These are phyloP conservation scores for Osmanthus fragrans DNA, from an alignment of 257 asterid species.

Conservation along the genomic window DNA sequence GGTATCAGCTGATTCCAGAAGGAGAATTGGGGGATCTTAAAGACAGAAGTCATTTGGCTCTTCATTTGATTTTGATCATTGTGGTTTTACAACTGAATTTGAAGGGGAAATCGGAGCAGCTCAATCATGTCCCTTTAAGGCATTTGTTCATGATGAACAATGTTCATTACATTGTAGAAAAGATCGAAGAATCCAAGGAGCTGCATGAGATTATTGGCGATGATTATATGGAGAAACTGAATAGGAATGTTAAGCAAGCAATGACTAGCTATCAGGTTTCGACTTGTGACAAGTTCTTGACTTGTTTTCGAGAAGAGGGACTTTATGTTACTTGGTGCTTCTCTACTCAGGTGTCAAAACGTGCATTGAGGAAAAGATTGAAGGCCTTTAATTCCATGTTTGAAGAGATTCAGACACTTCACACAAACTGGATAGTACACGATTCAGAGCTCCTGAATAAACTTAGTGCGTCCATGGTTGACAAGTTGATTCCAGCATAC, in stretches of 20 bases:
- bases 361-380: constrained; percentile 28
- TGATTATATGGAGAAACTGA: constrained; percentile 15
- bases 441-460: constrained; percentile 31
- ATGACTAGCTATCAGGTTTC: constrained; percentile 13
- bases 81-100: constrained; percentile 29
- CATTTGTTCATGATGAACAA: constrained; percentile 47
- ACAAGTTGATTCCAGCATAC: constrained; percentile 31
- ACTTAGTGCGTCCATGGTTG: constrained; percentile 22
- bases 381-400: constrained; percentile 28
- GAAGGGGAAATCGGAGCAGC: constrained; percentile 17
- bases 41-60: constrained; percentile 22
- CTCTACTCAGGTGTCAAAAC: constrained; percentile 24
- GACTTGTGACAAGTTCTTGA: constrained; percentile 34
- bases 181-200: constrained; percentile 30
- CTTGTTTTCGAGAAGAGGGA: constrained; percentile 32
- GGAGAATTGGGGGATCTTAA: constrained; percentile 16
- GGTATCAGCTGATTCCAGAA: constrained; percentile 6
- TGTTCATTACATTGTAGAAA: constrained; percentile 24
- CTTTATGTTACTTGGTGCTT: constrained; percentile 21
- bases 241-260: constrained; percentile 7
- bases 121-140: constrained; percentile 21
- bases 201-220: constrained; percentile 34
- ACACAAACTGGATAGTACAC: constrained; percentile 31
- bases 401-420: constrained; percentile 9
- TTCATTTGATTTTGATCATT: constrained; percentile 41